Evolutionary conservation across 2,329 filamentous ascomycete species (phyloP).

Genomic region (Aspergillus pseudotamarii): DNA sequence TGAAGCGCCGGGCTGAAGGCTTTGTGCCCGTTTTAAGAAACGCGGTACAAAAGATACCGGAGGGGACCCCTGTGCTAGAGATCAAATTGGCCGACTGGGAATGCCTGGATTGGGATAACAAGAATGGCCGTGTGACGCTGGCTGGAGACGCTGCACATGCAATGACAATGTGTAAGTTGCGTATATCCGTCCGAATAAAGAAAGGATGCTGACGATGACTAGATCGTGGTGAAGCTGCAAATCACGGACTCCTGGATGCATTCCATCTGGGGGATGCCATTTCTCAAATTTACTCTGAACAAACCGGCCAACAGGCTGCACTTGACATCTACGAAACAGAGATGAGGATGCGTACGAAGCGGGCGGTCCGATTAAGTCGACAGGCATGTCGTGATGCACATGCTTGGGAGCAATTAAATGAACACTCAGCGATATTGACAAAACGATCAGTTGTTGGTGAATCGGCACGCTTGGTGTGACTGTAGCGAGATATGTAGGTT

Average conservation of each 20-base stretch:
- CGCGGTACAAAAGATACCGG: slow-evolving; percentile 28
- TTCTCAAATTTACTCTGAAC: slow-evolving; percentile 14
- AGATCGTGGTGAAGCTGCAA: slow-evolving; percentile 38
- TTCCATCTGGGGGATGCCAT: slow-evolving; percentile 24
- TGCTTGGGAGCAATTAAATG: slow-evolving; percentile 31
- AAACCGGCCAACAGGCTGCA: slow-evolving; percentile 11
- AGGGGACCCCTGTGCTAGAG: slow-evolving; percentile 29
- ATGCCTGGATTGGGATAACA: slow-evolving; percentile 34
- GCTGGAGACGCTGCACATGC: slow-evolving; percentile 38
- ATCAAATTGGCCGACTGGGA: slow-evolving; percentile 35
- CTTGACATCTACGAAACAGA: slow-evolving; percentile 35
- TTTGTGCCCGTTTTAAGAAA: slow-evolving; percentile 29
- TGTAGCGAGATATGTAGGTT: neutral
- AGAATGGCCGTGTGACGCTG: slow-evolving; percentile 30
- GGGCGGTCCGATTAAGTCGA: slow-evolving; percentile 36
- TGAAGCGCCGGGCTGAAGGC: slow-evolving; percentile 38
- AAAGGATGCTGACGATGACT: slow-evolving; percentile 2
- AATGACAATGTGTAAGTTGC: slow-evolving; percentile 35
- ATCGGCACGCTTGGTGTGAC: neutral
- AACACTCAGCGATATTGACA: slow-evolving; percentile 32
- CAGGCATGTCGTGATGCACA: slow-evolving; percentile 40
- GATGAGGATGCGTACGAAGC: slow-evolving; percentile 32
- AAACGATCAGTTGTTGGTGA: slow-evolving; percentile 22
- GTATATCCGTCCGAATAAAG: neutral
- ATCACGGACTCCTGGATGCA: slow-evolving; percentile 35